Base-by-base conservation (phyloP, 345 rosid species). In the Brassica juncea region DNA sequence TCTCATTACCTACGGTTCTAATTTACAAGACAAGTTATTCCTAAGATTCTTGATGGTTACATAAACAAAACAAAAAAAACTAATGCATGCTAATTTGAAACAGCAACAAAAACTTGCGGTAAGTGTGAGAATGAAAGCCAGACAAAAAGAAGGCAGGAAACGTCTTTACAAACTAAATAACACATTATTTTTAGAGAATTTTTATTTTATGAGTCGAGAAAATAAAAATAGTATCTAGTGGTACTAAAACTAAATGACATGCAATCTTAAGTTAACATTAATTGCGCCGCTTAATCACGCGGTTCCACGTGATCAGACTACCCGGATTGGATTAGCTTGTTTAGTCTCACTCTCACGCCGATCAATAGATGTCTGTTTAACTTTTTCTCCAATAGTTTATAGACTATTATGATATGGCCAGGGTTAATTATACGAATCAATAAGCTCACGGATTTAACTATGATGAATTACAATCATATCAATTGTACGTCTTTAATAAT, bases 341-440 rank as follows among this genome's bases (percentile, higher is more conserved):
- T 73, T 79, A 73, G 70, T 79, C 70, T 79, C 70, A 67, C 57
- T 73, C 74, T 60, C 70, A 73, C 82, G 70, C 78, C 82, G 74
- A 73, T 59, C 30, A 73, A 67, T 58, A 73, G 54, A n/a, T 57
- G 30, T 21, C 15, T 58, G 19, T 69, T 30, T 3, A 31, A 27
- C 34, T 16, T 63, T 70, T 58, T 31, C 70, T 70, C 60, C 76
- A 37, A 16, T 58, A 30, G 54, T 72, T 72, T 73, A 73, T 73
- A 59, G 73, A 60, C 77, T 79, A 71, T 61, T 35, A 49, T 49
- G 66, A 55, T 64, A 65, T 39, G 62, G 72, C 61, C 39, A 14
- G 39, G 44, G 47, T 21, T 66, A 66, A 57, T 5, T 66, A 57
- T 21, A 71, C 39, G 60, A 71, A 77, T 27, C 31, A 71, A 65